A percentile compares a stretch with the other conserved stretches of the same genome.
Conservation (phyloP, 1,139 yeast genomes). For the Kurtzmaniella quercitrusa region DNA sequence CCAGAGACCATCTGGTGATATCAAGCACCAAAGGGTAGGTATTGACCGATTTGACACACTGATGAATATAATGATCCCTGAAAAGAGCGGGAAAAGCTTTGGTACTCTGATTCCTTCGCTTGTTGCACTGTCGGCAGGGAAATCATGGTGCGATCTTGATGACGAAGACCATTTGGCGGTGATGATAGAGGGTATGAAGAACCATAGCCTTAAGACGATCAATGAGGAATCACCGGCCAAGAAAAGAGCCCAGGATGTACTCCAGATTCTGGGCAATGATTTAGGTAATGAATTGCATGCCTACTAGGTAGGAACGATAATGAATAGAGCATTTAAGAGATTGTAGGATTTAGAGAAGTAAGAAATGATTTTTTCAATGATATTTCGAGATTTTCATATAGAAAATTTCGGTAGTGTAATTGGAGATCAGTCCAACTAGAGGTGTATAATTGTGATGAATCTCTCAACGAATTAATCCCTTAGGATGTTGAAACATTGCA, state of each 20-base stretch:
- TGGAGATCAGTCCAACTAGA: too few relatives aligned
- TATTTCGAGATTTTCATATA: too few relatives aligned
- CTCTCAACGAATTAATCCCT: too few relatives aligned
- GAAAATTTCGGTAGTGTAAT: not conserved
- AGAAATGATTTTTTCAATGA: too few relatives aligned
- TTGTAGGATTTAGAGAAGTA: not conserved
- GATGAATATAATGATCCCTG: conserved; percentile 9
- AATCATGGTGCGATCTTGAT: conserved; percentile 35
- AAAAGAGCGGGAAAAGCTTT: not conserved
- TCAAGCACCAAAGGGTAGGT: not conserved
- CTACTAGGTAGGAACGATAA: conserved; percentile 7
- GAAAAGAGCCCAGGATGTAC: conserved; percentile 5
- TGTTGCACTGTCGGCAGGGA: conserved; percentile 29
- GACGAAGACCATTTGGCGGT: conserved; percentile 17
- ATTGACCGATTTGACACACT: conserved; percentile 9
- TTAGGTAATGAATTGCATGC: conserved; percentile 8
- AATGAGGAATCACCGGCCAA: conserved; percentile 6
- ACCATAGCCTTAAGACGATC: conserved; percentile 6
- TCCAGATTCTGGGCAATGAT: conserved; percentile 6
- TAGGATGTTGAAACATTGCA: too few relatives aligned
- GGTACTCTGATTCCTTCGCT: conserved; percentile 23
- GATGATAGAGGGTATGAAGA: conserved; percentile 7
- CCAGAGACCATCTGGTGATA: not conserved
- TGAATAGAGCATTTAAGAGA: not conserved
- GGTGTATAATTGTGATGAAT: too few relatives aligned